Percentiles rank a stretch among this genome's conserved stretches.
phyloP scores from a whole-genome alignment of 202 grass and related monocot genomes.

The Dendrocalamus latiflorus region DNA sequence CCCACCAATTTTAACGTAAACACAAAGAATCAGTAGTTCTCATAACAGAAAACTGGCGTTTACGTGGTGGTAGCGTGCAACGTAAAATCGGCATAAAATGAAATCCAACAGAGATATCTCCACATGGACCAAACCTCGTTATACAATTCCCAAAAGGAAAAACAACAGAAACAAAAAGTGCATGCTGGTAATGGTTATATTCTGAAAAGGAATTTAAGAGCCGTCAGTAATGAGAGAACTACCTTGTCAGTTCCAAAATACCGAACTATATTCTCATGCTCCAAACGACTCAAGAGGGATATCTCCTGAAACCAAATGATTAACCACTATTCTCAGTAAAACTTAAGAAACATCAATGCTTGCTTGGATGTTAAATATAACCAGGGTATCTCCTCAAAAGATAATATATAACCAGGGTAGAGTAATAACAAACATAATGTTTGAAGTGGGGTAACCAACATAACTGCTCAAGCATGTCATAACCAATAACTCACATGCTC shows the following conservation, averaged over 20 bases:
- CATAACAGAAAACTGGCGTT: not conserved
- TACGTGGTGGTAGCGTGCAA: not conserved
- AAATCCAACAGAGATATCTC: not conserved
- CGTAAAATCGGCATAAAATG: not conserved
- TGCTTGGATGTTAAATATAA: not conserved
- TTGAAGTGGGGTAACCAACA: not conserved
- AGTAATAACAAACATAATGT: slow-evolving; percentile 1
- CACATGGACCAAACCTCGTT: not conserved
- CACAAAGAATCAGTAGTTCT: not conserved
- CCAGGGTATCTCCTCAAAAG: not conserved
- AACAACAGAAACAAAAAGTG: not conserved
- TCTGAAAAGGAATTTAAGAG: slow-evolving; percentile 13
- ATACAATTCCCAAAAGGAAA: not conserved
- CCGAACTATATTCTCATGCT: slow-evolving; percentile 93
- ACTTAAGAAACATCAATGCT: not conserved
- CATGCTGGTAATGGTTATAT: not conserved
- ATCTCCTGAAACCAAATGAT: slow-evolving; percentile 61
- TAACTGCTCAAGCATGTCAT: slow-evolving; percentile 1
- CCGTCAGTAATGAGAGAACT: slow-evolving; percentile 15
- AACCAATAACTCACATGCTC: slow-evolving; percentile 63
- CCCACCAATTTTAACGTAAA: not conserved
- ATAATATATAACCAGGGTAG: not conserved
- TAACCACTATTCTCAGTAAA: not conserved
- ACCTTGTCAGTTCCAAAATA: slow-evolving; percentile 93
- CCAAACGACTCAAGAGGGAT: slow-evolving; percentile 75